Conservation (phyloP, 1,284 basidiomycete genomes). For the Ustilago hordei region DNA sequence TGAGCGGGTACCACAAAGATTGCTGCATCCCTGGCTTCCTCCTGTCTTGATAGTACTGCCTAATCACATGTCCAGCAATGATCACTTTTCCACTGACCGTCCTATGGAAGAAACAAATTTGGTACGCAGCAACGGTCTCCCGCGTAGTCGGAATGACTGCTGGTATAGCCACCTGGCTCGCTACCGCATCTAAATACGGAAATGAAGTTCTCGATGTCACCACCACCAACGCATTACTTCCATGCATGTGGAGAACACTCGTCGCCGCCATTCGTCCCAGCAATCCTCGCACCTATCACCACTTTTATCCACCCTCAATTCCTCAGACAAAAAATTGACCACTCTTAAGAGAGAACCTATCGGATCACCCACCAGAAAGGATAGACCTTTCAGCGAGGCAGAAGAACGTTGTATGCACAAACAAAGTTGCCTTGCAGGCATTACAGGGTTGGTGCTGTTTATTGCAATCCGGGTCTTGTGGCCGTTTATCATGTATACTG, state of each 20-base stretch:
- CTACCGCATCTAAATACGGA: constrained; percentile 53
- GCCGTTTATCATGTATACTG: constrained; percentile 67
- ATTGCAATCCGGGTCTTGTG: constrained; percentile 64
- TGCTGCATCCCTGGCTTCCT: too few species aligned
- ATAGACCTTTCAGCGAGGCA: constrained; percentile 17
- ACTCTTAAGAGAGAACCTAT: not conserved
- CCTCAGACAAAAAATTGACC: constrained; percentile 1
- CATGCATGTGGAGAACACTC: constrained; percentile 64
- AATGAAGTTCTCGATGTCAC: constrained; percentile 45
- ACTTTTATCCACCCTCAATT: constrained; percentile 9
- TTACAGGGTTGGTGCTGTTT: constrained; percentile 42
- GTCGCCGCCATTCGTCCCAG: constrained; percentile 49
- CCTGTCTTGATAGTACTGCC: constrained; percentile 1
- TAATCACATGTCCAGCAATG: constrained; percentile 65
- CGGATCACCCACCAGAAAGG: not conserved
- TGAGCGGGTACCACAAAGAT: not conserved
- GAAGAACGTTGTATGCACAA: constrained; percentile 33
- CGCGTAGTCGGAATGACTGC: constrained; percentile 59
- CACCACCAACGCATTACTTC: constrained; percentile 39
- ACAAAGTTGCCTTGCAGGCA: constrained; percentile 28
- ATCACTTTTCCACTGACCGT: constrained; percentile 58
- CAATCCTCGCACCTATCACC: constrained; percentile 42
- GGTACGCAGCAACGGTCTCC: constrained; percentile 43
- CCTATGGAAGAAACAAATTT: constrained; percentile 63
- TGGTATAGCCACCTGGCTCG: constrained; percentile 63